Conservation (phyloP, 2,329 filamentous ascomycete genomes). For the Cladophialophora bantiana region DNA sequence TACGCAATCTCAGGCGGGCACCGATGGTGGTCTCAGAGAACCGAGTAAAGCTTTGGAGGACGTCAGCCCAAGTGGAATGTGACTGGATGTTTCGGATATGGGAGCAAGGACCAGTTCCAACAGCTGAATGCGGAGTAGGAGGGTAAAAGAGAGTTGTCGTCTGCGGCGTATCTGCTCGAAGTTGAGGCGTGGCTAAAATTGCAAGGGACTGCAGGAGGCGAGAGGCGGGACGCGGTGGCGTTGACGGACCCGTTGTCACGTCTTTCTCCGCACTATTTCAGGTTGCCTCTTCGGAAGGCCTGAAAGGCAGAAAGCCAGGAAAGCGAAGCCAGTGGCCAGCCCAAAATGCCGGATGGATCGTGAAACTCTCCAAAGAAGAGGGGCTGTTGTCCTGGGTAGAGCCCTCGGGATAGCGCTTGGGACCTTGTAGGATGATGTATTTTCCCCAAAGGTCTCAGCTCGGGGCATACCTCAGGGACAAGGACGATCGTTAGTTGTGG, state of each 20-base stretch:
- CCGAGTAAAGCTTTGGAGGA: neutral
- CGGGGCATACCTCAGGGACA: neutral
- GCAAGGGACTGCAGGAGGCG: slow-evolving; percentile 4
- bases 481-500: neutral
- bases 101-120: slow-evolving; percentile 1
- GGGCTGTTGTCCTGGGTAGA: neutral
- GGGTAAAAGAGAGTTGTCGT: neutral
- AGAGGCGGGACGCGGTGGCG: neutral
- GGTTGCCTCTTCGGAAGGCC: neutral
- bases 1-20: neutral
- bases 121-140: slow-evolving; percentile 4
- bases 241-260: neutral
- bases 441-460: slow-evolving; percentile 2
- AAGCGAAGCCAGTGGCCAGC: neutral
- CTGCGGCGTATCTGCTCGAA: neutral
- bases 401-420: neutral
- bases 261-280: slow-evolving; percentile 2
- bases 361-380: neutral
- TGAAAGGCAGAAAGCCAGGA: neutral
- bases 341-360: neutral
- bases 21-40: slow-evolving; percentile 7
- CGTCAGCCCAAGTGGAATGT: neutral
- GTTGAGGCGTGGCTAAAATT: slow-evolving; percentile 20
- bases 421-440: neutral
- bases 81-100: slow-evolving; percentile 7